Evolutionary conservation across 768 basidiomycete genomes (phyloP).

Genomic region (Boletus pseudopeckii): DNA sequence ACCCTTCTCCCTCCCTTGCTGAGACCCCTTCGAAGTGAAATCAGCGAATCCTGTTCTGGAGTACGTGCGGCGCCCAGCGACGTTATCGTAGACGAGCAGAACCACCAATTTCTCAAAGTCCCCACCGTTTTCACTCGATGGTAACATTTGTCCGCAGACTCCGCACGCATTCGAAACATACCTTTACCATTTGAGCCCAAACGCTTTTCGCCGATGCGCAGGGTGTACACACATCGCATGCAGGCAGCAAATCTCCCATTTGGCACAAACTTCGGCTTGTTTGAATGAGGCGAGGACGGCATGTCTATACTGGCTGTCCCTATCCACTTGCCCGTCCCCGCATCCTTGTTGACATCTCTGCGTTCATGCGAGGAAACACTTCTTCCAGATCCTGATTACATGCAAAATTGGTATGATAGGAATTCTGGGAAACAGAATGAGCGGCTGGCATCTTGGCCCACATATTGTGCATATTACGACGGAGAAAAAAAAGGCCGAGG

Average conservation of each 20-base stretch:
- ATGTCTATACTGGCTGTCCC: slow-evolving; percentile 12
- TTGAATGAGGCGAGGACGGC: slow-evolving; percentile 9
- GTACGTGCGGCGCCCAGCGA: slow-evolving; percentile 14
- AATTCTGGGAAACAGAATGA: no score
- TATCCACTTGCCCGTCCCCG: slow-evolving; percentile 17
- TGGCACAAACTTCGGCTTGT: slow-evolving; percentile 6
- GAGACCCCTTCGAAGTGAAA: slow-evolving; percentile 4
- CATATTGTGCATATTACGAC: no score
- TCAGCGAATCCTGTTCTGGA: slow-evolving; percentile 20
- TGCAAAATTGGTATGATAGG: no score
- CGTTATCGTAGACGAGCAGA: slow-evolving; percentile 15
- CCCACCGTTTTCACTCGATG: background rate
- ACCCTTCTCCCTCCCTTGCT: slow-evolving; percentile 8
- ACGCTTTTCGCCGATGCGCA: slow-evolving; percentile 24
- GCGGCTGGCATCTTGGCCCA: no score
- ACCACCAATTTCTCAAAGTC: slow-evolving; percentile 15
- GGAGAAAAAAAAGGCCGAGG: no score
- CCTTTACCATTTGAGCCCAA: slow-evolving; percentile 10
- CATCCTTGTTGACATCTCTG: background rate
- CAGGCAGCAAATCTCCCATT: slow-evolving; percentile 21
- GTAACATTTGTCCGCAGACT: slow-evolving; percentile 17
- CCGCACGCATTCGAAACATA: slow-evolving; percentile 27
- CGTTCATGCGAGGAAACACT: background rate
- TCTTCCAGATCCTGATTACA: no score
- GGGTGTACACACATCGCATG: slow-evolving; percentile 28